phyloP scores from a whole-genome alignment of 768 basidiomycete species.

The Lentinula sp. region DNA sequence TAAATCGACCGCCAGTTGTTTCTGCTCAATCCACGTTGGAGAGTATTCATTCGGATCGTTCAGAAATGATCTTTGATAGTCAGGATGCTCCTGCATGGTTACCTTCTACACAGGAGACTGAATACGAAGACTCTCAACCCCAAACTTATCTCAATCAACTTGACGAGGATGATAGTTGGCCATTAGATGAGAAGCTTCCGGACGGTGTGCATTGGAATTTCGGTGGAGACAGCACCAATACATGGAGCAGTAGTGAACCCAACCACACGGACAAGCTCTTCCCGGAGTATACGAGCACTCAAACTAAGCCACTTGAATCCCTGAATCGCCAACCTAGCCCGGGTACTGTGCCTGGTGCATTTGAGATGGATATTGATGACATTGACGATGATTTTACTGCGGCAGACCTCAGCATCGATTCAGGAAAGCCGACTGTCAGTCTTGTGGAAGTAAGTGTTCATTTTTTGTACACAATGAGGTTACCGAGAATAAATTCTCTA shows the following conservation, averaged over 20 bases:
- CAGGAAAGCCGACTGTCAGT: conserved; percentile 29
- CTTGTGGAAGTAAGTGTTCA: conserved; percentile 35
- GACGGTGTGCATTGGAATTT: conserved; percentile 58
- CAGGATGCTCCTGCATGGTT: conserved; percentile 47
- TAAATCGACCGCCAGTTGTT: conserved; percentile 20
- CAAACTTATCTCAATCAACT: conserved; percentile 36
- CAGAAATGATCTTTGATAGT: conserved; percentile 47
- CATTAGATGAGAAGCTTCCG: conserved; percentile 58
- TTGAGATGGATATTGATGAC: conserved; percentile 30
- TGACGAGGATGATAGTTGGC: conserved; percentile 67
- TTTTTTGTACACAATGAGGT: not conserved
- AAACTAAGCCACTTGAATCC: conserved; percentile 6
- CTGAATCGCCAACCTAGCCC: conserved; percentile 10
- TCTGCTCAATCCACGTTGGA: conserved; percentile 53
- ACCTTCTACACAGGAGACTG: conserved; percentile 55
- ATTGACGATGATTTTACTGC: conserved; percentile 30
- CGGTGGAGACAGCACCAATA: conserved; percentile 60
- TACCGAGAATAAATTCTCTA: conserved; percentile 5
- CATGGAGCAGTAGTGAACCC: conserved; percentile 63
- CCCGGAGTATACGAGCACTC: conserved; percentile 17
- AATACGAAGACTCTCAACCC: conserved; percentile 37
- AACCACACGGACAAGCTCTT: conserved; percentile 50
- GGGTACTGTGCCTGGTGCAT: conserved; percentile 20
- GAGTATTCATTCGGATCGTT: conserved; percentile 44
- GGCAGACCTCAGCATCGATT: conserved; percentile 36